Evolutionary conservation across 805 yeast genomes (phyloP), one percentile per base, ranked within the genome.

Genomic region (Nematodospora valgi): DNA sequence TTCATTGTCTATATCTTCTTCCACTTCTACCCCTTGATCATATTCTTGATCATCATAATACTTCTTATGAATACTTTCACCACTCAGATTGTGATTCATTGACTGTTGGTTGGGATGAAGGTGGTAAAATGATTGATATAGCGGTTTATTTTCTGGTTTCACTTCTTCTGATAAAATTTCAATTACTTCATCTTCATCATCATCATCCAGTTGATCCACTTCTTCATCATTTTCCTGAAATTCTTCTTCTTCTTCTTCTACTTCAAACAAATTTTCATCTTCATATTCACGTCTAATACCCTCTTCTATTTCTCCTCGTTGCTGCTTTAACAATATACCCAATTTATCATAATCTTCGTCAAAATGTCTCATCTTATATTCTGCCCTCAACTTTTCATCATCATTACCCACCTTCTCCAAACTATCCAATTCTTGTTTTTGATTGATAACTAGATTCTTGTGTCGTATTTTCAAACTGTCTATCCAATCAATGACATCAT

Each of bases 171-270:
- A 39, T 17, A 74, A 72, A 27, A 60, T 34, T 31, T 45, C 45
- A 18, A 34, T 23, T 51, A 3, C 86, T 79, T 37, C 81, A 68
- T 38, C 80, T 78, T 30, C 80, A 47, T 1, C 80, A 9, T 24
- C 31, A 18, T 36, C 80, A 24, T 68, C 68, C 43, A 70, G 62
- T 0, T 82, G 86, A 4, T 27, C 37, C 5, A 12, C 18, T 13
- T 33, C 34, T 23, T 39, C 35, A 4, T 40, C 38, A 10, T 30
- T 30, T 27, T 31, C 38, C 9, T 28, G 38, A 7, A 14, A 21
- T 16, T 27, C 34, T 8, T 38, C 48, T 23, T 38, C 44, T 18
- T 32, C 38, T 20, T 26, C 34, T 8, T 22, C 29, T 18, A 14
- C 27, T 32, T 9, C 27, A 15, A 15, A 32, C 11, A 34, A 37